A percentile compares a stretch with the other conserved stretches of the same genome.
These are phyloP conservation scores for Cornus florida DNA, from an alignment of 148 eudicot species.

Conservation along the genomic window DNA sequence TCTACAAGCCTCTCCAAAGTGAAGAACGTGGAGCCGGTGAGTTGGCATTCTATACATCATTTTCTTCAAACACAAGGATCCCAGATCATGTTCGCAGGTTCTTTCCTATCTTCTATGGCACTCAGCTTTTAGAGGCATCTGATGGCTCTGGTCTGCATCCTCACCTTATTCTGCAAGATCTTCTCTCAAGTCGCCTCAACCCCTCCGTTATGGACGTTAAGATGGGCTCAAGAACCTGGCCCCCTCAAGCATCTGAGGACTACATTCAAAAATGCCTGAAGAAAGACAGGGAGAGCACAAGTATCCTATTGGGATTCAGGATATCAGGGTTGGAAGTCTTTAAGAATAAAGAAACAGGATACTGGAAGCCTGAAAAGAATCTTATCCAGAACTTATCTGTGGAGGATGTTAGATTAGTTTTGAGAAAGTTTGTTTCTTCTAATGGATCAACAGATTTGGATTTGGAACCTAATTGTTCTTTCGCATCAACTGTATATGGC, in stretches of 20 bases:
- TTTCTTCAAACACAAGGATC: constrained; percentile 53
- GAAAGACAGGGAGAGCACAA: constrained; percentile 63
- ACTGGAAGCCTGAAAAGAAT: constrained; percentile 64
- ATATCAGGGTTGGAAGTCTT: constrained; percentile 65
- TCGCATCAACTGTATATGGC: constrained; percentile 64
- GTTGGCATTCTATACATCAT: constrained; percentile 64
- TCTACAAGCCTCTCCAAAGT: constrained; percentile 93
- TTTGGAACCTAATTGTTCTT: constrained; percentile 28
- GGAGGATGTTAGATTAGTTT: constrained; percentile 54
- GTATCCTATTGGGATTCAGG: constrained; percentile 68
- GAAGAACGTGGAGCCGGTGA: constrained; percentile 71
- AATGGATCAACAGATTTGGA: constrained; percentile 34
- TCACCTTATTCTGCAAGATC: constrained; percentile 76
- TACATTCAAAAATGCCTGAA: constrained; percentile 67
- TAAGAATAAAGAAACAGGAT: constrained; percentile 47
- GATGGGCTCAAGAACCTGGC: constrained; percentile 95
- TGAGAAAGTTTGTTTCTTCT: constrained; percentile 73
- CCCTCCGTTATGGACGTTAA: constrained; percentile 81
- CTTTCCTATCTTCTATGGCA: constrained; percentile 78
- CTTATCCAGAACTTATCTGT: constrained; percentile 29
- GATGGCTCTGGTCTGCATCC: constrained; percentile 74
- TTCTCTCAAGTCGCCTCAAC: constrained; percentile 34
- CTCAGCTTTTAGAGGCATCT: constrained; percentile 64
- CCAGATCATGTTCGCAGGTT: constrained; percentile 57
- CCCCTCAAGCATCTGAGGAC: constrained; percentile 57